Base-by-base conservation (phyloP, 108 stramenopile species). In the Skeletonema tropicum region DNA sequence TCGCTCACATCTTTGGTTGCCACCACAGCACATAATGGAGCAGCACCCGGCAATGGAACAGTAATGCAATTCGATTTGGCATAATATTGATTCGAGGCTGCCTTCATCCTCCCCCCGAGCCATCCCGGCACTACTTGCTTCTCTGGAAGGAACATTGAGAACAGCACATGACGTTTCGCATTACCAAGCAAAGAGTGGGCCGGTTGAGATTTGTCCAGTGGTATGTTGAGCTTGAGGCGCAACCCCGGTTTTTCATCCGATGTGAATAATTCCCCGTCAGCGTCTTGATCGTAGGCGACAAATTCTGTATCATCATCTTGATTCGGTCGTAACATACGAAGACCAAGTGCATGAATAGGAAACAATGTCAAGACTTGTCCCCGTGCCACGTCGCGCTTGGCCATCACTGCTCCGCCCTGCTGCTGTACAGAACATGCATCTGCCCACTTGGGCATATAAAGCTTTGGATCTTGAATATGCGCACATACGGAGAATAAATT, bases 21-120 rank as follows among this genome's bases (percentile, higher is more conserved):
- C 38, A 84, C 66, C 10, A 82, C 36, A 5, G 64, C 71, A 67
- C 80, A 82, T 9, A 84, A 66, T 5, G 85, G 85, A 31, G 79
- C 75, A 36, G 75, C 70, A 26, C 82, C 75, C 29, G 69, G 76
- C 7, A 83, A 32, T 10, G 82, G 82, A 13, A 80, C 29, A n/a
- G 69, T 70, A 38, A 75, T 59, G 32, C 79, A 75, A 60, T 80
- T 80, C 39, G 13, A 35, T 60, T 60, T 35, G 17, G 49, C 8
- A 57, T 21, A 57, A 57, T 21, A 57, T 23, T 32, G 42, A 17
- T 25, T 17, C 12, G 64, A 61, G 45, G 64, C 52, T 42, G 19
- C 45, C 35, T 75, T 61, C 10, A 77, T 65, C 46, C 68, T 63
- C 1, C 76, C 77, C 11, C 81, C 85, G 7, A 83, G 12, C 85